Evolutionary conservation across 768 basidiomycete species (phyloP).

Genomic region (Calocybe indica): DNA sequence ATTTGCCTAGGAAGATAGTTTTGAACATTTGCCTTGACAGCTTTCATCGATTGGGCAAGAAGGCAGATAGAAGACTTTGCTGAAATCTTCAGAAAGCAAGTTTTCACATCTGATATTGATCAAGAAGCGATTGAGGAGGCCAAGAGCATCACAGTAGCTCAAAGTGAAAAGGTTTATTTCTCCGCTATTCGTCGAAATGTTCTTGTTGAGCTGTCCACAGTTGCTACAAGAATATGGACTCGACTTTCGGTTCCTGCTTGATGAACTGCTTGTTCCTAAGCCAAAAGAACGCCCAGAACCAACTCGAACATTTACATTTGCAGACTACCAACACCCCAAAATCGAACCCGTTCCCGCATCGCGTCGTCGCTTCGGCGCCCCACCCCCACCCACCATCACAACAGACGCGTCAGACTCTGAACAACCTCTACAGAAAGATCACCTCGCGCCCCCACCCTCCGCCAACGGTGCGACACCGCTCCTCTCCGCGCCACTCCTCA

Average conservation of each 20-base stretch:
- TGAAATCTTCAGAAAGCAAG: conserved; percentile 84
- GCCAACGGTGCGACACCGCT: conserved; percentile 8
- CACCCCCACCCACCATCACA: conserved; percentile 9
- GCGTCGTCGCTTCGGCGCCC: conserved; percentile 9
- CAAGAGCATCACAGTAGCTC: conserved; percentile 65
- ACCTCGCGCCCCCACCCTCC: conserved; percentile 7
- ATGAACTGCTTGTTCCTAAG: conserved; percentile 53
- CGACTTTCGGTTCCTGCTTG: conserved; percentile 91
- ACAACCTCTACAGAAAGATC: conserved; percentile 7
- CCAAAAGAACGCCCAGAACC: conserved; percentile 31
- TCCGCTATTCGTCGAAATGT: not conserved
- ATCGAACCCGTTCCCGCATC: conserved; percentile 15
- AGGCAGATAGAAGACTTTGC: conserved; percentile 79
- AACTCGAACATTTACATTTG: conserved; percentile 24
- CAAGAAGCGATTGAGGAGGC: conserved; percentile 71
- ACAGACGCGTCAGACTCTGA: conserved; percentile 8
- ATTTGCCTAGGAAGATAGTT: not conserved
- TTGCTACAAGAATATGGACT: conserved; percentile 90
- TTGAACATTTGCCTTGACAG: conserved; percentile 31
- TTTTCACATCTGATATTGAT: conserved; percentile 79
- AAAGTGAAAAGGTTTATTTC: conserved; percentile 72
- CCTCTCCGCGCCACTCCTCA: conserved; percentile 8
- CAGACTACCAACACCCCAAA: conserved; percentile 20
- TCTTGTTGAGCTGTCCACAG: conserved; percentile 25
- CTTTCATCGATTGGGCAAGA: conserved; percentile 93